Conservation (phyloP, 2,329 filamentous ascomycete species). For the Arthrobotrys pseudoclavata region DNA sequence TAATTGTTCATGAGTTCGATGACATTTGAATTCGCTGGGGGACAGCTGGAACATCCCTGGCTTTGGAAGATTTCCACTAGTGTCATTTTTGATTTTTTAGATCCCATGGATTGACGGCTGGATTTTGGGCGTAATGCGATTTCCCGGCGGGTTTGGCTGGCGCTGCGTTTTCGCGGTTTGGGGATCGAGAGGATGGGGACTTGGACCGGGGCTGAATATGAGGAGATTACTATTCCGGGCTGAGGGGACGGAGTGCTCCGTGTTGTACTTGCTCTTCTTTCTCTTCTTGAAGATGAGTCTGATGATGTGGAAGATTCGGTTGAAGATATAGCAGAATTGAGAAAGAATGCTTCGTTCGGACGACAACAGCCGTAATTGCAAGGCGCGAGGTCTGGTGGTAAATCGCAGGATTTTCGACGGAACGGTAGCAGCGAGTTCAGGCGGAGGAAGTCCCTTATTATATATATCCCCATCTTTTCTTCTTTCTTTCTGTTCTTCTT, state of each 20-base stretch:
- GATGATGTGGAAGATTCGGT: constrained; percentile 63
- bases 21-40: constrained; percentile 64
- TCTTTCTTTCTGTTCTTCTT: background rate
- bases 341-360: constrained; percentile 51
- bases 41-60: constrained; percentile 65
- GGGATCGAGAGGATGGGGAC: constrained; percentile 54
- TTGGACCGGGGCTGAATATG: constrained; percentile 44
- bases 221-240: constrained; percentile 61
- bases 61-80: constrained; percentile 66
- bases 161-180: constrained; percentile 42
- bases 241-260: constrained; percentile 64
- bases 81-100: constrained; percentile 59
- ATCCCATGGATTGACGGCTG: constrained; percentile 6
- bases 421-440: constrained; percentile 40
- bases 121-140: background rate
- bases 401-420: constrained; percentile 45
- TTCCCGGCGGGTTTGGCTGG: constrained; percentile 3
- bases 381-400: constrained; percentile 57
- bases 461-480: constrained; percentile 33
- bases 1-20: constrained; percentile 63
- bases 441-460: constrained; percentile 54
- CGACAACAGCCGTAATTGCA: constrained; percentile 54
- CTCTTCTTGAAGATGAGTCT: constrained; percentile 43
- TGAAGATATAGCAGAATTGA: constrained; percentile 60
- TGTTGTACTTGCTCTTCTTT: constrained; percentile 22